Percentiles rank a stretch among this genome's conserved stretches.
phyloP scores from a whole-genome alignment of 1,139 yeast species.

The Citeromyces siamensis region DNA sequence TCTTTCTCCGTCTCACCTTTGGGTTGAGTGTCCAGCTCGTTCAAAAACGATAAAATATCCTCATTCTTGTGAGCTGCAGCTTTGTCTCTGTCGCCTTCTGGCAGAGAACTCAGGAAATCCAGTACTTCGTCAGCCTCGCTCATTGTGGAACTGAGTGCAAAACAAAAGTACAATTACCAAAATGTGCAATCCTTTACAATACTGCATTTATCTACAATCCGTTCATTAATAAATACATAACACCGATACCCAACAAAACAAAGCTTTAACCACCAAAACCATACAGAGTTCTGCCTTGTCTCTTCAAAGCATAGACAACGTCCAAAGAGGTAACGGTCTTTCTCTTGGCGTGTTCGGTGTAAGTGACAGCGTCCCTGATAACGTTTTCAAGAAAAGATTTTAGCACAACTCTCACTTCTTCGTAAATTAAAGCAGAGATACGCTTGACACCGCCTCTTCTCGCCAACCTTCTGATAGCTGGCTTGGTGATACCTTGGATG shows the following conservation, averaged over 20 bases:
- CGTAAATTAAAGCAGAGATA: conserved; percentile 97
- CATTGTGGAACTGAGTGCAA: conserved; percentile 7
- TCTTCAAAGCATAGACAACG: conserved; percentile 98
- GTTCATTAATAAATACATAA: too few species aligned
- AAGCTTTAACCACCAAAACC: conserved; percentile 99
- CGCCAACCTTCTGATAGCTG: conserved; percentile 99
- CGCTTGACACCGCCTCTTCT: conserved; percentile 99
- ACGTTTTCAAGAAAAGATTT: conserved; percentile 95
- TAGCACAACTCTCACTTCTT: conserved; percentile 96
- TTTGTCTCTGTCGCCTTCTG: conserved; percentile 16
- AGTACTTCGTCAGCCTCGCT: conserved; percentile 69
- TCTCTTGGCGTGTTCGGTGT: conserved; percentile 99
- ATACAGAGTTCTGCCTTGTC: conserved; percentile 99
- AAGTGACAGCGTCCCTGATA: conserved; percentile 97
- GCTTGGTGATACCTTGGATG: conserved; percentile 99
- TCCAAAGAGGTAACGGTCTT: conserved; percentile 98
- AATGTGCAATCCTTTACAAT: not conserved
- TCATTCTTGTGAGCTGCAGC: conserved; percentile 4
- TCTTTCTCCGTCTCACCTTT: conserved; percentile 3
- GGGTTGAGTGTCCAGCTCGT: conserved; percentile 1
- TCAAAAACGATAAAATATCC: not conserved
- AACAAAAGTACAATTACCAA: not conserved
- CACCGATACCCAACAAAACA: too few species aligned
- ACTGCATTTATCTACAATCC: too few species aligned
- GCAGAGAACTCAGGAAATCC: conserved; percentile 82